Percentiles rank a stretch among this genome's conserved stretches.
Conservation (phyloP, 1,139 yeast species). For the Saccharomyces hybrid region DNA sequence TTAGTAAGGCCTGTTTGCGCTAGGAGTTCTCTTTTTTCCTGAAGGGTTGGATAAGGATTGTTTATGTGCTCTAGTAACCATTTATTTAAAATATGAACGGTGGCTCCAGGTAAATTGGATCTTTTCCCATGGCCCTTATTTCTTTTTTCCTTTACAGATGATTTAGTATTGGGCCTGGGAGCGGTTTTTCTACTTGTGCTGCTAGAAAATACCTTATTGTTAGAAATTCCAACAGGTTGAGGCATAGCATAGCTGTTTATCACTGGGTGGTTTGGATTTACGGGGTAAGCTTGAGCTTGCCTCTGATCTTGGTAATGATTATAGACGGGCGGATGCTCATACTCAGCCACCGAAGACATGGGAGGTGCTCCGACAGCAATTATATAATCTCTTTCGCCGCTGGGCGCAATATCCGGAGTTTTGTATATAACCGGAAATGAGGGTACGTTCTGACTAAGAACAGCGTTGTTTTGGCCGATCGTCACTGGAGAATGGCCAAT, state of each 20-base stretch:
- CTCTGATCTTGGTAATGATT: background rate
- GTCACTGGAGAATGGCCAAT: background rate
- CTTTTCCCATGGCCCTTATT: slow-evolving; percentile 30
- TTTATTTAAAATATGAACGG: slow-evolving; percentile 68
- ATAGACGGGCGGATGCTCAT: background rate
- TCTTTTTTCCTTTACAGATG: background rate
- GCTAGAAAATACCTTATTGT: background rate
- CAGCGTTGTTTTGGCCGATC: background rate
- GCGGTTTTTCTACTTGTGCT: background rate
- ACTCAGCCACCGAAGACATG: background rate
- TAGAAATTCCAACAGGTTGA: background rate
- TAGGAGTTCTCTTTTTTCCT: slow-evolving; percentile 76
- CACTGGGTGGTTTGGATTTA: background rate
- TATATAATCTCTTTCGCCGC: background rate
- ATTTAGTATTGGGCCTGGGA: background rate
- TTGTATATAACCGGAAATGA: background rate
- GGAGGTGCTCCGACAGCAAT: background rate
- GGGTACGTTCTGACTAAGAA: background rate
- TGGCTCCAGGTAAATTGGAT: slow-evolving; percentile 81
- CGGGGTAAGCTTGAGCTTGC: background rate
- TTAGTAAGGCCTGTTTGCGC: slow-evolving; percentile 78
- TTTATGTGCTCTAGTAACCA: slow-evolving; percentile 83
- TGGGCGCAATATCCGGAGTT: background rate
- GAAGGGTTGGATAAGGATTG: slow-evolving; percentile 91
- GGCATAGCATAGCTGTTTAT: background rate